Evolutionary conservation across 2,329 filamentous ascomycete genomes (phyloP).

Genomic region (Fusarium coffeatum): DNA sequence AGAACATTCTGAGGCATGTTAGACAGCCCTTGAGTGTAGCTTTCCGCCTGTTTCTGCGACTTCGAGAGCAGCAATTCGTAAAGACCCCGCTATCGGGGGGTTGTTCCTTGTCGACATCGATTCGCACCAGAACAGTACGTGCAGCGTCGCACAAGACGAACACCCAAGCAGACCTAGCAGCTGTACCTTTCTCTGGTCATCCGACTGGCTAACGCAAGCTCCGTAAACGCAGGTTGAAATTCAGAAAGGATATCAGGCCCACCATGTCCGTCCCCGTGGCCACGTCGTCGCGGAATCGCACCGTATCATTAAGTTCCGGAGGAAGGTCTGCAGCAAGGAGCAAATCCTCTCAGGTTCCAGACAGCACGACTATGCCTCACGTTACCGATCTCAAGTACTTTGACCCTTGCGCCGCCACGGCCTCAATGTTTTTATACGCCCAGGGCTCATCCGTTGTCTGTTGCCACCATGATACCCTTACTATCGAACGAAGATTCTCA

Average conservation of each 20-base stretch:
- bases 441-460: constrained; percentile 85
- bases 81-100: constrained; percentile 45
- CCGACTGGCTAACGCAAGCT: constrained; percentile 38
- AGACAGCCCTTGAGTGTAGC: constrained; percentile 51
- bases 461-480: constrained; percentile 91
- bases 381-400: constrained; percentile 69
- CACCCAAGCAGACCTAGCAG: constrained; percentile 38
- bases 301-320: constrained; percentile 68
- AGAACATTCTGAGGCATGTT: constrained; percentile 54
- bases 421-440: constrained; percentile 89
- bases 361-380: constrained; percentile 64
- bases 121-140: constrained; percentile 56
- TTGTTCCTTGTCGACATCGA: constrained; percentile 46
- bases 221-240: constrained; percentile 40
- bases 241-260: constrained; percentile 54
- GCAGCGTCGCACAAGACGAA: constrained; percentile 52
- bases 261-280: constrained; percentile 67
- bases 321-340: constrained; percentile 66
- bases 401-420: constrained; percentile 90
- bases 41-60: constrained; percentile 47
- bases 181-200: constrained; percentile 38
- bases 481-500: constrained; percentile 87
- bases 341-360: constrained; percentile 56
- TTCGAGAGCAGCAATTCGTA: constrained; percentile 42
- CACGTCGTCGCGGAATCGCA: constrained; percentile 68